Conservation (phyloP, 768 basidiomycete species). For the Hemileccinum impolitum region DNA sequence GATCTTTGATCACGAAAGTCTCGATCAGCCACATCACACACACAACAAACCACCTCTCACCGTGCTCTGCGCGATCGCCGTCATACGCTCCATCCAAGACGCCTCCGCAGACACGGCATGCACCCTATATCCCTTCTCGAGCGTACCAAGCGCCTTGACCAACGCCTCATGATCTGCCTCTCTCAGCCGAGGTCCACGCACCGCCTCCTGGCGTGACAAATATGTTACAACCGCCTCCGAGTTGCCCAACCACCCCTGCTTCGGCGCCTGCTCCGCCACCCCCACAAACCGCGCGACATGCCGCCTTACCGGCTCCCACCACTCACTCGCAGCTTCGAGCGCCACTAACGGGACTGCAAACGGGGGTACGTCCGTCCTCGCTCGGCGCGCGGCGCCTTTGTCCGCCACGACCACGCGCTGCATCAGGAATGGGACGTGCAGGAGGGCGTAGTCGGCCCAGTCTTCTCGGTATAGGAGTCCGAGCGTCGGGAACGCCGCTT, state of each 20-base stretch:
- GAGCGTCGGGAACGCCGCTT: conserved; percentile 71
- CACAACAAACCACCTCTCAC: conserved; percentile 36
- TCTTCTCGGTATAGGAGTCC: conserved; percentile 68
- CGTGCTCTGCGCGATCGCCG: conserved; percentile 63
- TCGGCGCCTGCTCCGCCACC: conserved; percentile 19
- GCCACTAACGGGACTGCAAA: conserved; percentile 43
- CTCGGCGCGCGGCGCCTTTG: conserved; percentile 56
- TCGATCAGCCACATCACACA: conserved; percentile 6
- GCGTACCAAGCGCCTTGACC: conserved; percentile 49
- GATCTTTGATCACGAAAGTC: conserved; percentile 36
- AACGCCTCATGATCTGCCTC: conserved; percentile 58
- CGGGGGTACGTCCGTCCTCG: conserved; percentile 19
- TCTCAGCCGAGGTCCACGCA: conserved; percentile 47
- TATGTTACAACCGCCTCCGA: conserved; percentile 60
- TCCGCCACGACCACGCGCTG: conserved; percentile 79
- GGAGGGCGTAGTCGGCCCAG: conserved; percentile 70
- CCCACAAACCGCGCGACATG: conserved; percentile 44
- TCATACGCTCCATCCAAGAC: conserved; percentile 61
- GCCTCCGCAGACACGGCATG: conserved; percentile 50
- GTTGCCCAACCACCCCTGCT: conserved; percentile 15
- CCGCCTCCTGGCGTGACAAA: conserved; percentile 57
- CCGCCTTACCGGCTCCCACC: conserved; percentile 65
- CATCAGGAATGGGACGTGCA: conserved; percentile 67
- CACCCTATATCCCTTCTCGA: conserved; percentile 56
- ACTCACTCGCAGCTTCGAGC: conserved; percentile 44